Conservation (phyloP, 768 basidiomycete species). For the Amanita brunnescens region DNA sequence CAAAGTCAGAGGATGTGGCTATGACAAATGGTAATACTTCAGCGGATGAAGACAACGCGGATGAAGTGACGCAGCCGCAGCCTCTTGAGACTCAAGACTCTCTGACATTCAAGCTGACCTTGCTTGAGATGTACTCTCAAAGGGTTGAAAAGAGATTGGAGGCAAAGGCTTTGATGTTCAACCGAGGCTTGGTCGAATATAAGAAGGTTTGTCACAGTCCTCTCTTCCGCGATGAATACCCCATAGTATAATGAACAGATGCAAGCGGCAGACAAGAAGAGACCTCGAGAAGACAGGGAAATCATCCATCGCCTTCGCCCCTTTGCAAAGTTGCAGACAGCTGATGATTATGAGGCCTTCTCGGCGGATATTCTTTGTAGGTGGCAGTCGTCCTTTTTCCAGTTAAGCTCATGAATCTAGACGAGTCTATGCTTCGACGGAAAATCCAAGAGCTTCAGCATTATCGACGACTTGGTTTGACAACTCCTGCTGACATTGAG, state of each 20-base stretch:
- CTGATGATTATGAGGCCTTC: conserved; percentile 85
- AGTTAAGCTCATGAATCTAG: conserved; percentile 28
- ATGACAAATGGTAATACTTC: conserved; percentile 36
- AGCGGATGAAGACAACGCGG: conserved; percentile 49
- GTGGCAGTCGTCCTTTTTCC: conserved; percentile 16
- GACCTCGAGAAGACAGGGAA: conserved; percentile 85
- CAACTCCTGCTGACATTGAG: conserved; percentile 81
- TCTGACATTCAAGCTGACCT: conserved; percentile 76
- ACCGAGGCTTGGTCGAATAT: conserved; percentile 85
- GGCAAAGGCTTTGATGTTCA: conserved; percentile 84
- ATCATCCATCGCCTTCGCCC: conserved; percentile 83
- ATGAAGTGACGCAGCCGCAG: conserved; percentile 62
- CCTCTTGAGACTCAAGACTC: conserved; percentile 82
- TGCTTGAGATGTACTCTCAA: conserved; percentile 88
- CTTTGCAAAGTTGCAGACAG: conserved; percentile 85
- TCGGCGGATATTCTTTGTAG: conserved; percentile 84
- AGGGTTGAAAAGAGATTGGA: conserved; percentile 80
- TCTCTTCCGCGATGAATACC: background rate
- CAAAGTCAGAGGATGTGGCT: conserved; percentile 39
- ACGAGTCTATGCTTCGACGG: conserved; percentile 81
- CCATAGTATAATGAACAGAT: conserved; percentile 41
- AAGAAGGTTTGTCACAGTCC: conserved; percentile 61
- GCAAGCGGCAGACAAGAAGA: conserved; percentile 86
- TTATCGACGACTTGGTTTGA: conserved; percentile 80
- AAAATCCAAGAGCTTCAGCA: conserved; percentile 87